Percentiles rank a stretch among this genome's conserved stretches.
These are phyloP conservation scores for Tillandsia fasciculata DNA, from an alignment of 176 grass and related monocot genomes.

Conservation along the genomic window DNA sequence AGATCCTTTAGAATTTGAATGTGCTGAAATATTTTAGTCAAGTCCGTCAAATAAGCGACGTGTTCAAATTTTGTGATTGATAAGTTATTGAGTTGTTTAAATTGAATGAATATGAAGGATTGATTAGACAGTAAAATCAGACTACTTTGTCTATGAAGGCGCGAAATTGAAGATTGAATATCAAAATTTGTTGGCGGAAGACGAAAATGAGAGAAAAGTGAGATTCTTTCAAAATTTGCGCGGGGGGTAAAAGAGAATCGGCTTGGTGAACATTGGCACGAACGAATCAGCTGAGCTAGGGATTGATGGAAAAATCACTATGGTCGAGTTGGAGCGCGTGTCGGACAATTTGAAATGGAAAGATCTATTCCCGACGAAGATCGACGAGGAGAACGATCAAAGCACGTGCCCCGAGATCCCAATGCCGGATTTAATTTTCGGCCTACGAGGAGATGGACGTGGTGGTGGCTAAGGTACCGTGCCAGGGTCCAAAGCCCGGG, in stretches of 20 bases:
- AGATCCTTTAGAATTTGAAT: too few relatives aligned
- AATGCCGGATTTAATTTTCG: constrained; percentile 54
- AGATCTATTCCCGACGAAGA: constrained; percentile 79
- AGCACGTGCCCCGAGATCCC: constrained; percentile 75
- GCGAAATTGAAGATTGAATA: too few relatives aligned
- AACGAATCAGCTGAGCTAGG: constrained; percentile 35
- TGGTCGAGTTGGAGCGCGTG: constrained; percentile 43
- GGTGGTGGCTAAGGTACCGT: constrained; percentile 65
- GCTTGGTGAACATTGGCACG: constrained; percentile 53
- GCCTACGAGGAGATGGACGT: constrained; percentile 38
- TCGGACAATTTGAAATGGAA: constrained; percentile 48
- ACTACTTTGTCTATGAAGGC: too few relatives aligned
- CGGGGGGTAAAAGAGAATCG: constrained; percentile 16
- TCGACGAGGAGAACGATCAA: constrained; percentile 73
- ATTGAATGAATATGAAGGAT: too few relatives aligned
- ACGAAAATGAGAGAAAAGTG: constrained; percentile 25
- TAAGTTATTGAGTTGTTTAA: too few relatives aligned
- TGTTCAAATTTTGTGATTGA: too few relatives aligned
- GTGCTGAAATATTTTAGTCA: too few relatives aligned
- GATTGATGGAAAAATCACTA: constrained; percentile 31
- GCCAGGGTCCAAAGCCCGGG: constrained; percentile 22
- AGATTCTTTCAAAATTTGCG: constrained; percentile 52
- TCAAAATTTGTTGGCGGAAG: too few relatives aligned
- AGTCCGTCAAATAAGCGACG: too few relatives aligned
- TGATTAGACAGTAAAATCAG: too few relatives aligned